Conservation (phyloP, 2,329 filamentous ascomycete genomes). For the Onygenales sp. region DNA sequence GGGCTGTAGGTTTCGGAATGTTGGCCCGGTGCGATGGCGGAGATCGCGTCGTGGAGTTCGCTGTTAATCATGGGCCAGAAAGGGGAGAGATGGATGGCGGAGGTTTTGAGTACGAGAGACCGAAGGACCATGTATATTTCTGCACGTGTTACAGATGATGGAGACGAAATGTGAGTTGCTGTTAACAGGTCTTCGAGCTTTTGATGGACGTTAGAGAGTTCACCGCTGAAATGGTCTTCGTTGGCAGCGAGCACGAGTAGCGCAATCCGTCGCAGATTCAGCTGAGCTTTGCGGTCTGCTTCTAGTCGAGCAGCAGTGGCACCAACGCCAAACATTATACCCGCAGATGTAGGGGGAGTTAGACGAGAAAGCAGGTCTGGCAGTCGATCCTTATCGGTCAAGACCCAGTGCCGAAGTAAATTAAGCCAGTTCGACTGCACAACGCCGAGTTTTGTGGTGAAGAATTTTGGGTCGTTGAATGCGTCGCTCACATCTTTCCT, state of each 20-base stretch:
- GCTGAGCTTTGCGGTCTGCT: constrained; percentile 83
- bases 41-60: constrained; percentile 72
- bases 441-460: constrained; percentile 57
- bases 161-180: constrained; percentile 79
- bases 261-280: constrained; percentile 75
- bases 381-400: constrained; percentile 81
- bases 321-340: constrained; percentile 97
- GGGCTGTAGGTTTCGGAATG: constrained; percentile 70
- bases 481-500: constrained; percentile 87
- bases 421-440: constrained; percentile 71
- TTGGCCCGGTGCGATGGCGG: constrained; percentile 60
- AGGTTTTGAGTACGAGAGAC: constrained; percentile 69
- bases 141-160: constrained; percentile 77
- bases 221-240: constrained; percentile 69
- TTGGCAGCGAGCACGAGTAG: constrained; percentile 68
- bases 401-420: constrained; percentile 71
- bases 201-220: constrained; percentile 64
- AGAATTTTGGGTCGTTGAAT: constrained; percentile 83
- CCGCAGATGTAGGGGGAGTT: constrained; percentile 77
- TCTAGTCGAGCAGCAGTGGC: constrained; percentile 89
- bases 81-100: constrained; percentile 66
- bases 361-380: constrained; percentile 70
- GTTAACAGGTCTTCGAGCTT: constrained; percentile 78
- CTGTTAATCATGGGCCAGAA: constrained; percentile 86
- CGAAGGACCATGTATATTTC: constrained; percentile 86